These are phyloP conservation scores for Prunus padus DNA, from an alignment of 306 rosid species.

Conservation along the genomic window DNA sequence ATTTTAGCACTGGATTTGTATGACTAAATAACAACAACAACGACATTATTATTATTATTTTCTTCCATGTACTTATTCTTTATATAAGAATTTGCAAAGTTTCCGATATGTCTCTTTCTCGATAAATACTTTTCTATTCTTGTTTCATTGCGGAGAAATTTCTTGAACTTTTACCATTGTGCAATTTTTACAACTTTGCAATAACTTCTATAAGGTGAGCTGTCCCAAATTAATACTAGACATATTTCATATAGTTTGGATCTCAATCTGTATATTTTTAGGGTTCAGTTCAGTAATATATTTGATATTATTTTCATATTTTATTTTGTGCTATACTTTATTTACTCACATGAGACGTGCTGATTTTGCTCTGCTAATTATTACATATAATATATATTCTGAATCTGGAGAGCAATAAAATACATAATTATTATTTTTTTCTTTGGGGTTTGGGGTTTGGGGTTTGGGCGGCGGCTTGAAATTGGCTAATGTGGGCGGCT, in stretches of 20 bases:
- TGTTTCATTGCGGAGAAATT: not conserved
- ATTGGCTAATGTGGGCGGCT: conserved; percentile 5
- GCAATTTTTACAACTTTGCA: not conserved
- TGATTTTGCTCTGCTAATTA: not conserved
- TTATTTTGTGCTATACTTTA: too few relatives aligned
- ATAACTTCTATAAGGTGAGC: not conserved
- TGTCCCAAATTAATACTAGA: too few relatives aligned
- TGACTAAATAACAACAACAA: not conserved
- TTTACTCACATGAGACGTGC: not conserved
- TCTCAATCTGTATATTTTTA: too few relatives aligned
- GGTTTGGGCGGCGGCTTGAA: conserved; percentile 32
- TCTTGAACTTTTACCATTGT: not conserved
- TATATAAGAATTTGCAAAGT: not conserved
- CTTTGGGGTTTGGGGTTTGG: too few relatives aligned
- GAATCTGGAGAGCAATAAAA: too few relatives aligned
- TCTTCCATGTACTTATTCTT: not conserved
- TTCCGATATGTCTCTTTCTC: not conserved
- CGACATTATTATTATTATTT: not conserved
- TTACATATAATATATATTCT: not conserved
- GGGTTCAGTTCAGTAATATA: too few relatives aligned
- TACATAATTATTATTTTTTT: too few relatives aligned
- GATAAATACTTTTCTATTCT: too few relatives aligned
- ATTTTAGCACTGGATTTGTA: not conserved
- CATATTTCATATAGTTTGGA: too few relatives aligned
- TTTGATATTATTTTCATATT: too few relatives aligned